Conservation (phyloP, 257 asterid species). For the Ilex asprella region DNA sequence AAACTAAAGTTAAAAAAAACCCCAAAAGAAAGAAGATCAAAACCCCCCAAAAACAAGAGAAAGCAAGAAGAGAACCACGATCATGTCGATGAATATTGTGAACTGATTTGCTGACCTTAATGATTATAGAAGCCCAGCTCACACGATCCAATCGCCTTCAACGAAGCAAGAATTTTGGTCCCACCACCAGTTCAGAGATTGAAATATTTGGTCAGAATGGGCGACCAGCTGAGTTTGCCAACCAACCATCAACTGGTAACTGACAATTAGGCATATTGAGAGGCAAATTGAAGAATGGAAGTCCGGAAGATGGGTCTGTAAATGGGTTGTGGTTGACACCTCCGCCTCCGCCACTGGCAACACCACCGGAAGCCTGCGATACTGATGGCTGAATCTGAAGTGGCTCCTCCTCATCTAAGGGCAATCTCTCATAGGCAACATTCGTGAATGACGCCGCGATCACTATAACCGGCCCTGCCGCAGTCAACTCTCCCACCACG, state of each 20-base stretch:
- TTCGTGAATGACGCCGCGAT: slow-evolving; percentile 16
- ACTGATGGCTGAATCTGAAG: slow-evolving; percentile 7
- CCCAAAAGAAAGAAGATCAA: background rate
- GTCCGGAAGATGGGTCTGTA: slow-evolving; percentile 14
- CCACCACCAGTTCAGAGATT: background rate
- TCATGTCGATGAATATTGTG: slow-evolving; percentile 5
- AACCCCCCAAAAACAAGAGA: background rate
- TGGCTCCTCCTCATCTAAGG: slow-evolving; percentile 11
- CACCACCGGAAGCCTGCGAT: slow-evolving; percentile 1
- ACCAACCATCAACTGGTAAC: slow-evolving; percentile 11
- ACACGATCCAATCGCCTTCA: background rate
- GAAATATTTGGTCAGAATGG: background rate
- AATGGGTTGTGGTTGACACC: slow-evolving; percentile 6
- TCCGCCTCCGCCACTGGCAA: background rate
- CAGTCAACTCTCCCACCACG: slow-evolving; percentile 10
- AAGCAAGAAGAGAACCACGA: background rate
- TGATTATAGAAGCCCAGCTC: background rate
- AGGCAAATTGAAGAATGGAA: slow-evolving; percentile 16
- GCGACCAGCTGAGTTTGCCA: background rate
- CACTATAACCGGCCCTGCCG: slow-evolving; percentile 14
- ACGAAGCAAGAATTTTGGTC: background rate
- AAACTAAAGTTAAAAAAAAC: background rate
- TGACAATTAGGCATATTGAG: slow-evolving; percentile 14
- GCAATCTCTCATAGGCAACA: slow-evolving; percentile 18
- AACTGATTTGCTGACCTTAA: background rate